A percentile compares a stretch with the other conserved stretches of the same genome.
These are phyloP conservation scores for Lepiota brunneoincarnata DNA, from an alignment of 768 basidiomycete species.

Conservation along the genomic window DNA sequence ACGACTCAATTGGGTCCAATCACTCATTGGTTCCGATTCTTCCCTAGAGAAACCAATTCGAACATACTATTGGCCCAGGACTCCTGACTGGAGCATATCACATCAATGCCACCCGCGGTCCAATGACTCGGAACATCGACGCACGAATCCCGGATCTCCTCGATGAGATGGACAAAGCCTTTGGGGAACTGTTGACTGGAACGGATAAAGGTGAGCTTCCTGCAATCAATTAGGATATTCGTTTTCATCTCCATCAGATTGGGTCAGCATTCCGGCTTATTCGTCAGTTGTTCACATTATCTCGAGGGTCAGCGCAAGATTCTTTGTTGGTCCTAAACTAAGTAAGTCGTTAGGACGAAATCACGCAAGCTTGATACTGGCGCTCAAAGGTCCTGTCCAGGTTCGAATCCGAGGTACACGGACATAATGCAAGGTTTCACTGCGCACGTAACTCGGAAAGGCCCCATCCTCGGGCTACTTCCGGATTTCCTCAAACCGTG, in stretches of 20 bases:
- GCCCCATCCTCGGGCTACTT: conserved; percentile 32
- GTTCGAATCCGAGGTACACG: conserved; percentile 37
- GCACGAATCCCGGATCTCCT: conserved; percentile 33
- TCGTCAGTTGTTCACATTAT: conserved; percentile 13
- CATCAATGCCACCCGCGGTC: conserved; percentile 29
- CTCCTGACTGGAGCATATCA: conserved; percentile 33
- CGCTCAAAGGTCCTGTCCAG: conserved; percentile 19
- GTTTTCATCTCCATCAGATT: background rate
- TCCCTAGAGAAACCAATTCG: conserved; percentile 26
- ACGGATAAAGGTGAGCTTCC: background rate
- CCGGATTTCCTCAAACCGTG: conserved; percentile 42
- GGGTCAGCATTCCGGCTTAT: background rate
- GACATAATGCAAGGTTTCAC: conserved; percentile 32
- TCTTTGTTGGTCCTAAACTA: conserved; percentile 25
- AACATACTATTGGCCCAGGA: conserved; percentile 31
- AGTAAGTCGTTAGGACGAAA: conserved; percentile 16
- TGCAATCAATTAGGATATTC: too few species aligned
- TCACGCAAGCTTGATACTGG: background rate
- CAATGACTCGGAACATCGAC: conserved; percentile 34
- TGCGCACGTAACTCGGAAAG: conserved; percentile 28
- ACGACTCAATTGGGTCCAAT: background rate
- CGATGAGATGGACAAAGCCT: conserved; percentile 44
- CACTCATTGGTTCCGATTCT: background rate
- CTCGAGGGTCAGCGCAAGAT: conserved; percentile 22
- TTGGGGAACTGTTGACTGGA: conserved; percentile 25